Evolutionary conservation across 768 basidiomycete species (phyloP).

Genomic region (Panaeolus cyanescens): DNA sequence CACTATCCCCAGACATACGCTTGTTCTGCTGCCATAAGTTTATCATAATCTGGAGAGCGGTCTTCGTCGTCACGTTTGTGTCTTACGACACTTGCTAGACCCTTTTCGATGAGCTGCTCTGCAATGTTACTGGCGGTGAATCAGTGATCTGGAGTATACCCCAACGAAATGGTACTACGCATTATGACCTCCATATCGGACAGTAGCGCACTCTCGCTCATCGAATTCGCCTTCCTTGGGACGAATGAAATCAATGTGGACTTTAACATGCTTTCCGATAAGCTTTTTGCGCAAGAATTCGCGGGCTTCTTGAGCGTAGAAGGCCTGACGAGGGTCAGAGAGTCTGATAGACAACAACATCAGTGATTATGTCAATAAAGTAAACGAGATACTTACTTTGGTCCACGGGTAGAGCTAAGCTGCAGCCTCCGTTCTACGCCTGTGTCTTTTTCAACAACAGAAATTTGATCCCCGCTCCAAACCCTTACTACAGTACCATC

Average conservation of each 20-base stretch:
- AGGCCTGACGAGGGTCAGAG: conserved; percentile 83
- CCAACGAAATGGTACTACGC: conserved; percentile 51
- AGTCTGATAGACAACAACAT: conserved; percentile 44
- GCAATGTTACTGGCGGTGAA: conserved; percentile 71
- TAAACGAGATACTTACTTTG: conserved; percentile 53
- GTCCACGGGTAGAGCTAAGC: conserved; percentile 85
- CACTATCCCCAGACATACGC: conserved; percentile 48
- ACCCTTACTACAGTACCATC: conserved; percentile 84
- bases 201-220: conserved; percentile 88
- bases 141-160: neutral
- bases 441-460: conserved; percentile 71
- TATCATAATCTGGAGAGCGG: conserved; percentile 94
- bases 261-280: conserved; percentile 86
- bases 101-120: conserved; percentile 92
- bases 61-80: conserved; percentile 96
- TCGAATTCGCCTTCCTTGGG: conserved; percentile 93
- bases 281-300: conserved; percentile 92
- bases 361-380: neutral
- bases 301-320: conserved; percentile 88
- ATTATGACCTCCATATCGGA: conserved; percentile 82
- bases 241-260: conserved; percentile 87
- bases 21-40: conserved; percentile 94
- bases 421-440: conserved; percentile 82
- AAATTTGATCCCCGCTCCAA: conserved; percentile 93
- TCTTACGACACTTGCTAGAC: conserved; percentile 84